Evolutionary conservation across 2,329 filamentous ascomycete species (phyloP), one percentile per base, ranked within the genome.

Genomic region (Tolypocladium nubicola): DNA sequence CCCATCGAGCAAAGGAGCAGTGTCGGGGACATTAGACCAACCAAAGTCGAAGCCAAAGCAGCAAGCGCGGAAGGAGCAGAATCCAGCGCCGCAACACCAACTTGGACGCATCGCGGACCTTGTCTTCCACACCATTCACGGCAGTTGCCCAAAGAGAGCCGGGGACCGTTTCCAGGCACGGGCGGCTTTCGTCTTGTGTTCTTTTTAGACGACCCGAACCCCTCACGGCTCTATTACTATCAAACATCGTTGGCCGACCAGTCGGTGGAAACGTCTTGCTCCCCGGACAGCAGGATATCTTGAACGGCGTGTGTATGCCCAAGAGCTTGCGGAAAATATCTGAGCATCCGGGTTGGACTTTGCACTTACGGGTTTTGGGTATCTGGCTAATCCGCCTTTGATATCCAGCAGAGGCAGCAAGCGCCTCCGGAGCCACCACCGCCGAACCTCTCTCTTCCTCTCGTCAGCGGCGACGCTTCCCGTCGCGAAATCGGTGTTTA

Each of bases 401-500:
- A 50, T 21, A 21, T 21, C 16, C 30, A 50, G 47, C 47, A 21
- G 10, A 33, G 30, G 47, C 30, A 35, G 30, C 47, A 11, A 19
- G 21, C 21, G 45, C 47, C 30, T 21, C 47, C 16, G 26, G 11
- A 9, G 10, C 26, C 11, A 35, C 9, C 30, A 50, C 47, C 9
- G 5, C 19, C 30, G 47, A 35, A 35, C 47, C 30, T 11, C 30
- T n/a, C 30, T 11, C 30, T n/a, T 13, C 30, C 19, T 35, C 30
- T 13, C 13, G 19, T 35, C 47, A 37, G 26, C 35, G 9, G 53
- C 54, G 53, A 41, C 41, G 23, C 11, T 33, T 21, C n/a, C 35
- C 50, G 49, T 54, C 57, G 54, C 57, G n/a, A 30, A 54, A 47
- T 49, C 43, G 52, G 50, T 35, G 30, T 54, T 50, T 50, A 59